Evolutionary conservation across 2,329 filamentous ascomycete genomes (phyloP), one percentile per base, ranked within the genome.

Genomic region (Trichophaea hybrida): DNA sequence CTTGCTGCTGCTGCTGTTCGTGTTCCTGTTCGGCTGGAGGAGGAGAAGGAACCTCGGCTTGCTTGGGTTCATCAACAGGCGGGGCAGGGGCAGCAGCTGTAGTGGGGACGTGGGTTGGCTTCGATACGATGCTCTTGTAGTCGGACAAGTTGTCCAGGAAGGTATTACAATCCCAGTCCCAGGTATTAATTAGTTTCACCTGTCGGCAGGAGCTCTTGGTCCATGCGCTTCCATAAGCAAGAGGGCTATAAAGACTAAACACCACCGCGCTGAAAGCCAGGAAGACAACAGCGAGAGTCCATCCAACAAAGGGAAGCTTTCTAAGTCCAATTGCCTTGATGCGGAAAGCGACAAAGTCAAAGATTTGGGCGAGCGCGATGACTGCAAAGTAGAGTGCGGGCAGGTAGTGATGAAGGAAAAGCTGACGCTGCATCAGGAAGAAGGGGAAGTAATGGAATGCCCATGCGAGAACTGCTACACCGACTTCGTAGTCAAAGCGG

Each of bases 371-470:
- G 59, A 96, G 79, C 6, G 86, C 83, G 66, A 97, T 84, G 69
- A 98, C 83, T 64, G 86, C 89, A 71, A 98, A 98, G 75, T 95
- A 94, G 12, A 98, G 80, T 1, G 93, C 93, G 0, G 93, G 93
- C 74, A 98, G 93, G 74, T 98, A 98, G 75, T 98, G 93, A 73
- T 98, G 93, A 63, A 98, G 78, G 79, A 98, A 98, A 38, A 98
- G 83, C 74, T 98, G 93, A 68, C 93, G 89, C 71, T 93, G 83
- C 93, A 98, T 97, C 60, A 98, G 80, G 76, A 83, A 98, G 77
- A 98, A 98, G 8, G 93, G 93, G 78, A 98, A 97, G 77, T 96
- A 98, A 74, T 98, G 93, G 73, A 98, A 85, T 52, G 87, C 88
- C 93, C 93, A 98, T 67, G 86, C 93, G 6, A 98, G 80, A 35